Evolutionary conservation across 2,329 filamentous ascomycete species (phyloP), one percentile per base, ranked within the genome.

Genomic region (Alternaria triticimaculans): DNA sequence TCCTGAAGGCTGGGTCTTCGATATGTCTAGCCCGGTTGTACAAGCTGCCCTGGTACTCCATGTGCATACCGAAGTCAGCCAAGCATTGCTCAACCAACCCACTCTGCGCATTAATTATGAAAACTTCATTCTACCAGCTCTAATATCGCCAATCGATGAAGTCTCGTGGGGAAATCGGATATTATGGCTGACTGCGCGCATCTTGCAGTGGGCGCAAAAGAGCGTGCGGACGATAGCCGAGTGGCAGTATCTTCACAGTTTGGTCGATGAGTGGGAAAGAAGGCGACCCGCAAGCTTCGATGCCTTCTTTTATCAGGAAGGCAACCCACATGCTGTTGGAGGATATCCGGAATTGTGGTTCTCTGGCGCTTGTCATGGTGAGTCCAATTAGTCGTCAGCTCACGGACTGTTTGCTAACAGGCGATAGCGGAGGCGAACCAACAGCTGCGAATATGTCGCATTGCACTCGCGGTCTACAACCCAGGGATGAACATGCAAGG

Each of bases 211-310:
- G 64, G 30, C 44, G 18, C 53, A 60, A 8, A 54, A 20, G 50
- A 49, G 57, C 15, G 43, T 46, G 23, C 54, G 45, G 6, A 57
- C 58, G 30, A 15, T 57, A 20, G 44, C 57, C 6, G 59, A 67
- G 21, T 69, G 69, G 66, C 57, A 60, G 12, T 51, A 61, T 20
- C 44, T 72, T 46, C 53, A 50, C 25, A 49, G 41, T 23, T 41
- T 66, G n/a, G 64, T 72, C 20, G 60, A 72, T 20, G 64, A 67
- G n/a, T 73, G 71, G 69, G 66, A 73, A 46, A 50, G 30, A 9
- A 56, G 56, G 21, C 58, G 69, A 11, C 71, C 69, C 2, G 37
- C 43, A 14, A 64, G 61, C 30, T 71, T 72, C 51, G 49, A 70
- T 25, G 61, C 66, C 10, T 63, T 68, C 49, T 71, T 66, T 33